These are phyloP conservation scores for Komagataella pastoris DNA, from an alignment of 805 yeast genomes.

Conservation along the genomic window DNA sequence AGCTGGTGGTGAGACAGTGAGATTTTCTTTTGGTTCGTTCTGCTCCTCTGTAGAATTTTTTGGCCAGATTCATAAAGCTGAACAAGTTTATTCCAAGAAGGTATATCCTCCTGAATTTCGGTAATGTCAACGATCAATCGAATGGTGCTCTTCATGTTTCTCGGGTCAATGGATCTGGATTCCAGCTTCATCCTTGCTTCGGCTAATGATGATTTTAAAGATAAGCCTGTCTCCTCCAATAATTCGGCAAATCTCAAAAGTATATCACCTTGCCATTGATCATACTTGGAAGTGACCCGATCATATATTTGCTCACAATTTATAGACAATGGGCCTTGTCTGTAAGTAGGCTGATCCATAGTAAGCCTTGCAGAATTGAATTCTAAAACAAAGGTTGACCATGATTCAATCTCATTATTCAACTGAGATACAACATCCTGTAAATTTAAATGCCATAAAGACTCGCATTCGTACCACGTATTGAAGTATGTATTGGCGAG, in stretches of 20 bases:
- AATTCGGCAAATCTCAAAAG: slow-evolving; percentile 24
- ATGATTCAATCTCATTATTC: slow-evolving; percentile 21
- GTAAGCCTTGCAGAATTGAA: slow-evolving; percentile 10
- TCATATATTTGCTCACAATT: background rate
- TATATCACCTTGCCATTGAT: slow-evolving; percentile 40
- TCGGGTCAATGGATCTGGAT: slow-evolving; percentile 15
- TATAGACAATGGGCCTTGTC: background rate
- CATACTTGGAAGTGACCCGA: slow-evolving; percentile 28
- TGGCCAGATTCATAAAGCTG: slow-evolving; percentile 16
- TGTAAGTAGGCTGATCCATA: background rate
- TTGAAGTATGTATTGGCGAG: slow-evolving; percentile 23
- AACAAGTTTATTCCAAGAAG: slow-evolving; percentile 10
- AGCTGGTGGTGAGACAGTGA: slow-evolving; percentile 59
- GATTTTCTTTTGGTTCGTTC: slow-evolving; percentile 32
- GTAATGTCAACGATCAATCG: slow-evolving; percentile 25
- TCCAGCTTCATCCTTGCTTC: slow-evolving; percentile 24
- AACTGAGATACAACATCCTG: slow-evolving; percentile 23
- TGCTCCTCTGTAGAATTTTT: slow-evolving; percentile 17
- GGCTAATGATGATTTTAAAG: slow-evolving; percentile 17
- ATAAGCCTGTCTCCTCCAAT: slow-evolving; percentile 18
- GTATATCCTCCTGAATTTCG: slow-evolving; percentile 10
- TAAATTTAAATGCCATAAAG: slow-evolving; percentile 43
- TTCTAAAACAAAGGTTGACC: slow-evolving; percentile 35
- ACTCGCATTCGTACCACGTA: slow-evolving; percentile 43
- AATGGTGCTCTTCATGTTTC: slow-evolving; percentile 24